Conservation (phyloP, 2,329 filamentous ascomycete genomes). For the Parastagonospora avenae region DNA sequence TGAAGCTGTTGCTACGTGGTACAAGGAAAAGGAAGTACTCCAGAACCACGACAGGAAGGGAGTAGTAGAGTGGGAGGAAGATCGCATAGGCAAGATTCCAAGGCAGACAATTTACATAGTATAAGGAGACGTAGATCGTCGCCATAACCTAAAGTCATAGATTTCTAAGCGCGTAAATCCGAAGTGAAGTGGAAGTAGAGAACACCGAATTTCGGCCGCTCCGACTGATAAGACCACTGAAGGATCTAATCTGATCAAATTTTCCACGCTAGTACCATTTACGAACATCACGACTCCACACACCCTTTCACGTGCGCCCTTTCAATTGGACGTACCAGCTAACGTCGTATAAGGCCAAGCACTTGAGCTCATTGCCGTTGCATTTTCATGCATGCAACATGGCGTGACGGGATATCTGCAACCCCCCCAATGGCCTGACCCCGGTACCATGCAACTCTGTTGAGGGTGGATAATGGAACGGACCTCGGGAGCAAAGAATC, state of each 20-base stretch:
- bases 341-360: neutral
- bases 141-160: no score
- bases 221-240: conserved; percentile 7
- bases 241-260: conserved; percentile 17
- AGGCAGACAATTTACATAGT: no score
- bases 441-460: neutral
- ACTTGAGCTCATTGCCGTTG: neutral
- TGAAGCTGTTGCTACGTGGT: no score
- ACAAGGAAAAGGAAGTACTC: no score
- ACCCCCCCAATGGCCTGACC: neutral
- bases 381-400: neutral
- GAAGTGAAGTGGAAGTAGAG: no score
- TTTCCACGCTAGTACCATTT: conserved; percentile 4
- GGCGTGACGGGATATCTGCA: neutral
- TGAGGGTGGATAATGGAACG: neutral
- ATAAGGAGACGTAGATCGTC: no score
- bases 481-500: neutral
- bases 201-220: no score
- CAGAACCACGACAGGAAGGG: no score
- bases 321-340: neutral
- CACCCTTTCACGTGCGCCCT: neutral
- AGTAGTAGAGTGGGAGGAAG: no score
- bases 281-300: conserved; percentile 3
- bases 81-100: no score
- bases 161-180: no score